Evolutionary conservation across 371 early-diverging fungal genomes (phyloP).

Genomic region (Nematocida sp.): DNA sequence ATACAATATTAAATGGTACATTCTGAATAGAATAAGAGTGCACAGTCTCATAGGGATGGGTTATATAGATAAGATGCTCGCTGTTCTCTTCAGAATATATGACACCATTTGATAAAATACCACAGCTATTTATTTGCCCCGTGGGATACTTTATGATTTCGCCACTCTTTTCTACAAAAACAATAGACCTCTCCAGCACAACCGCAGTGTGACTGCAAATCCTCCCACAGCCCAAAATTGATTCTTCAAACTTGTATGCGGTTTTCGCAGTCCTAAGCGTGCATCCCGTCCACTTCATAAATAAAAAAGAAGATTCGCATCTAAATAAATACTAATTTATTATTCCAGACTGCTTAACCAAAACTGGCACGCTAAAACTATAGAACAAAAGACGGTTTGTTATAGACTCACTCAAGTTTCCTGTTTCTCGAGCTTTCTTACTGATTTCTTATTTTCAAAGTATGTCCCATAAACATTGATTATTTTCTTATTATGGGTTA

Average conservation of each 20-base stretch:
- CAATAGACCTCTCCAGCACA: conserved; percentile 21
- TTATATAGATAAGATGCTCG: conserved; percentile 1
- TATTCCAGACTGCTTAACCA: no score
- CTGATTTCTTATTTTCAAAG: conserved; percentile 6
- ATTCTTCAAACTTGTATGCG: conserved; percentile 13
- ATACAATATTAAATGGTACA: conserved; percentile 15
- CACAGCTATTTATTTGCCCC: neutral
- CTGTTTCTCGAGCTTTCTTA: neutral
- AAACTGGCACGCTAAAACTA: neutral
- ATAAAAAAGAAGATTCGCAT: conserved; percentile 32
- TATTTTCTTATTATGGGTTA: conserved; percentile 15
- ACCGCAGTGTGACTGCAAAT: neutral
- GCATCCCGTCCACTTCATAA: conserved; percentile 48
- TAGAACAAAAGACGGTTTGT: neutral
- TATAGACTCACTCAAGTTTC: neutral
- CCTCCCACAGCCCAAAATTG: conserved; percentile 3
- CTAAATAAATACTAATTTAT: neutral
- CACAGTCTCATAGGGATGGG: conserved; percentile 37
- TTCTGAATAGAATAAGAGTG: neutral
- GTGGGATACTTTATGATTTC: conserved; percentile 41
- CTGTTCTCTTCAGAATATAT: conserved; percentile 19
- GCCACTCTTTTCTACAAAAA: conserved; percentile 49
- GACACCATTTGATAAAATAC: conserved; percentile 16
- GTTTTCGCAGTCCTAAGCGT: conserved; percentile 2
- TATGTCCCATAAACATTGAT: conserved; percentile 26